Percentiles rank a stretch among this genome's conserved stretches.
These are phyloP conservation scores for Schizothecium vesticola DNA, from an alignment of 495 filamentous ascomycete species.

Conservation along the genomic window DNA sequence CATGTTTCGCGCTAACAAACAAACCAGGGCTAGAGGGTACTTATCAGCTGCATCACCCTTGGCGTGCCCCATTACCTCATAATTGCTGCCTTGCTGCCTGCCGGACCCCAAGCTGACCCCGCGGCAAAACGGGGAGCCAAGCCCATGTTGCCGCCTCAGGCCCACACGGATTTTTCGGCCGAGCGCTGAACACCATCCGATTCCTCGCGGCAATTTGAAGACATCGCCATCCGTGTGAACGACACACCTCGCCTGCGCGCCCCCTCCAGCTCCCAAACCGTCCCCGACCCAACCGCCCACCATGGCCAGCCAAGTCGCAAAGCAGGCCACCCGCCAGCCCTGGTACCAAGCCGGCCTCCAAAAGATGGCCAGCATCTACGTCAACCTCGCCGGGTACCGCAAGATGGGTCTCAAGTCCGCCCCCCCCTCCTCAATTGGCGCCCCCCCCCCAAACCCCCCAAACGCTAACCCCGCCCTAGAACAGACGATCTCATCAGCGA, in stretches of 20 bases:
- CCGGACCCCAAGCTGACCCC: neutral
- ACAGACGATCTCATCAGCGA: conserved; percentile 90
- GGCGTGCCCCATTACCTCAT: conserved; percentile 12
- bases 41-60: neutral
- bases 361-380: conserved; percentile 80
- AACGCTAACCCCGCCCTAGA: conserved; percentile 41
- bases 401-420: conserved; percentile 84
- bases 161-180: conserved; percentile 13
- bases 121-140: neutral
- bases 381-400: conserved; percentile 81
- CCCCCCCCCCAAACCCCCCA: conserved; percentile 10
- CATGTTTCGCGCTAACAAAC: too few species aligned
- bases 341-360: conserved; percentile 73
- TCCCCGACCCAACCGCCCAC: conserved; percentile 28
- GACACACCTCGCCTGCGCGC: neutral
- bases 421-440: conserved; percentile 3
- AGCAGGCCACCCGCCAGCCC: conserved; percentile 70
- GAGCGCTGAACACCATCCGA: conserved; percentile 13
- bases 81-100: conserved; percentile 4
- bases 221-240: conserved; percentile 1
- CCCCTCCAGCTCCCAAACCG: conserved; percentile 10
- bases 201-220: conserved; percentile 15
- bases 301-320: conserved; percentile 70
- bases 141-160: conserved; percentile 3
- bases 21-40: too few species aligned